These are phyloP conservation scores for Incumbomyces lentus DNA, from an alignment of 2,329 filamentous ascomycete species.

Conservation along the genomic window DNA sequence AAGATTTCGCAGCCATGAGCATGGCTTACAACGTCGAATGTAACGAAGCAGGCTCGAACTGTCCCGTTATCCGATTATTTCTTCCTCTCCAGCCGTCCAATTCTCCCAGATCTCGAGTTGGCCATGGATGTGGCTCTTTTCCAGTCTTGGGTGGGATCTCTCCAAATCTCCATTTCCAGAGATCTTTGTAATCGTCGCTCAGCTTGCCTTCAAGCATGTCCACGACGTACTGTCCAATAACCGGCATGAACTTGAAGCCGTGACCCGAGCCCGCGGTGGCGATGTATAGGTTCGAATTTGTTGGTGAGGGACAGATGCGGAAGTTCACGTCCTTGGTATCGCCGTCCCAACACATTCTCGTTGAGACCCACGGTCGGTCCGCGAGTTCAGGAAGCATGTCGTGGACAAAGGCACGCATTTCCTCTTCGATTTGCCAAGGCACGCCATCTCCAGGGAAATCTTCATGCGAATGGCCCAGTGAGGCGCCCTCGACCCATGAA, in stretches of 20 bases:
- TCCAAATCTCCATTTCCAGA: constrained; percentile 32
- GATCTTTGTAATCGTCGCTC: constrained; percentile 26
- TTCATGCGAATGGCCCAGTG: background rate
- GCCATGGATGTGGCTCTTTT: constrained; percentile 3
- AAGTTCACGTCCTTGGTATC: constrained; percentile 20
- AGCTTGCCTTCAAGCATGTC: constrained; percentile 36
- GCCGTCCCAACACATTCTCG: constrained; percentile 12
- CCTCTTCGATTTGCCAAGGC: constrained; percentile 2
- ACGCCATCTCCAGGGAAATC: constrained; percentile 6
- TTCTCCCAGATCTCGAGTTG: constrained; percentile 1
- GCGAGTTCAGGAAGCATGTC: constrained; percentile 9
- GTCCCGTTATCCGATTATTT: background rate
- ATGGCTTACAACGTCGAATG: background rate
- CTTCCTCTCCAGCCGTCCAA: constrained; percentile 5
- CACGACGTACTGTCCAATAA: constrained; percentile 40
- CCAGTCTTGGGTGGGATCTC: background rate
- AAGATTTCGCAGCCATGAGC: no score
- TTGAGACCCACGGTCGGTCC: background rate
- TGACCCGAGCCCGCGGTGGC: constrained; percentile 37
- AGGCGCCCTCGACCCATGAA: background rate
- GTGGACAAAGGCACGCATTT: constrained; percentile 5
- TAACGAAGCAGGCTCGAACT: background rate
- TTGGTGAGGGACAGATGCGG: constrained; percentile 13
- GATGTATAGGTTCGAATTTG: constrained; percentile 23
- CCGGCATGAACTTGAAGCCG: constrained; percentile 43